Conservation (phyloP, 2,329 filamentous ascomycete species). For the Dactylellina leptospora region DNA sequence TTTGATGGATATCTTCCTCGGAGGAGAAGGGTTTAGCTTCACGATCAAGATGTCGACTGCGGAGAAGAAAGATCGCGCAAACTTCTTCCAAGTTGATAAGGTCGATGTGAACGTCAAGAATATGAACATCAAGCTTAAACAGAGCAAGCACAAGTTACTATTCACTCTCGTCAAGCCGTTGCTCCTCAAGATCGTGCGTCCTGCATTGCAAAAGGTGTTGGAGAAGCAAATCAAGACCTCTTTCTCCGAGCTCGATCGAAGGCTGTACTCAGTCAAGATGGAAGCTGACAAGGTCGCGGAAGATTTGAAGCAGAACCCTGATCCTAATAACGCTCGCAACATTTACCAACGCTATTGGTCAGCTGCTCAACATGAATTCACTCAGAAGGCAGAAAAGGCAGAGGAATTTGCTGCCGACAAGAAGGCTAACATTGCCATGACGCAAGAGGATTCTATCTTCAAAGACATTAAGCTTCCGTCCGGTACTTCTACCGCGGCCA, state of each 20-base stretch:
- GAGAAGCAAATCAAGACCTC: slow-evolving; percentile 89
- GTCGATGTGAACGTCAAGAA: slow-evolving; percentile 83
- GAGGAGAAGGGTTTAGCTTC: slow-evolving; percentile 88
- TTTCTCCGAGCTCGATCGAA: slow-evolving; percentile 74
- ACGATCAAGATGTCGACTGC: slow-evolving; percentile 87
- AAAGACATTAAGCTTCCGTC: slow-evolving; percentile 84
- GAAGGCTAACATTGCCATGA: slow-evolving; percentile 83
- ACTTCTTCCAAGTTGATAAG: slow-evolving; percentile 95
- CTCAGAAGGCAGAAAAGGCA: slow-evolving; percentile 80
- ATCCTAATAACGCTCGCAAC: slow-evolving; percentile 75
- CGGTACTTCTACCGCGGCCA: slow-evolving; percentile 91
- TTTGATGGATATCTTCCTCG: slow-evolving; percentile 86
- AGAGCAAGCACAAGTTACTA: slow-evolving; percentile 93
- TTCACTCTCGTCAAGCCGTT: slow-evolving; percentile 88
- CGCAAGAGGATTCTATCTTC: slow-evolving; percentile 91
- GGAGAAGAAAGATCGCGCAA: slow-evolving; percentile 75
- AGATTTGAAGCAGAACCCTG: slow-evolving; percentile 71
- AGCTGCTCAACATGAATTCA: slow-evolving; percentile 76
- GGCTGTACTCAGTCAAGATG: slow-evolving; percentile 74
- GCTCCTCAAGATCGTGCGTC: slow-evolving; percentile 82
- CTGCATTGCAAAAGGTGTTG: slow-evolving; percentile 83
- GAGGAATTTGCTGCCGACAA: slow-evolving; percentile 70
- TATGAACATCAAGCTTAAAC: slow-evolving; percentile 86
- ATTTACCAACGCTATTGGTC: slow-evolving; percentile 85
- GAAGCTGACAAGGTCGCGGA: slow-evolving; percentile 79